Evolutionary conservation across 345 rosid genomes (phyloP), one percentile per base, ranked within the genome.

Genomic region (Chamaenerion angustifolium): DNA sequence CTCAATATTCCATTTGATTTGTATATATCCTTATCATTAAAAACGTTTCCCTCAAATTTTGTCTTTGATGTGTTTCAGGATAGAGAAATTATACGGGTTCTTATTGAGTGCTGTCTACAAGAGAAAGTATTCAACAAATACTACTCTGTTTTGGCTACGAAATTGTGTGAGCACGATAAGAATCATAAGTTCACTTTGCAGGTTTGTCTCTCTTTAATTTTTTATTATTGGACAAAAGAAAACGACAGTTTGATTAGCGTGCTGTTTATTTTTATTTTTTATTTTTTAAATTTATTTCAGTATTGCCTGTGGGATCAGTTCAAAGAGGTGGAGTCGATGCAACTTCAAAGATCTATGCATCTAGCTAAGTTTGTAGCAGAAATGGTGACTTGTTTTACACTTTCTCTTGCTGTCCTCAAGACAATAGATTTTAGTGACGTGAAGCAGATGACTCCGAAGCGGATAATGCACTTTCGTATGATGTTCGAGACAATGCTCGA

Each of bases 61-160:
- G n/a, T 9, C 16, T 42, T 40, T n/a, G 16, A 40, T 45, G 16
- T 16, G 40, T 48, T 58, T 43, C 89, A 87, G 81, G 95, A 92
- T 71, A 78, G 96, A 63, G 98, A 92, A 63, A 78, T 92, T 64
- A 69, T 92, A 68, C 72, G 98, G 62, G 98, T 92, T 56, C 77
- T 92, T 19, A 62, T 83, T 44, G 95, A 80, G 40, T 92, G 96
- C 52, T 92, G 96, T 70, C 74, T 87, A 61, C 94, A 83, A 64
- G 96, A 83, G 77, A 75, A 80, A 65, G 73, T 68, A 6, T 90
- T 90, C 58, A 90, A 90, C 80, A 83, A 80, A 68, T 90, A 86
- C 54, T 90, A 83, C 67, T 70, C 79, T 1, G 57, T 74, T 55
- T 79, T 90, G 25, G 96, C 96, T 37, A 68, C 86, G 21, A 83